Evolutionary conservation across 805 yeast genomes (phyloP).

Genomic region (Suhomyces sp.): DNA sequence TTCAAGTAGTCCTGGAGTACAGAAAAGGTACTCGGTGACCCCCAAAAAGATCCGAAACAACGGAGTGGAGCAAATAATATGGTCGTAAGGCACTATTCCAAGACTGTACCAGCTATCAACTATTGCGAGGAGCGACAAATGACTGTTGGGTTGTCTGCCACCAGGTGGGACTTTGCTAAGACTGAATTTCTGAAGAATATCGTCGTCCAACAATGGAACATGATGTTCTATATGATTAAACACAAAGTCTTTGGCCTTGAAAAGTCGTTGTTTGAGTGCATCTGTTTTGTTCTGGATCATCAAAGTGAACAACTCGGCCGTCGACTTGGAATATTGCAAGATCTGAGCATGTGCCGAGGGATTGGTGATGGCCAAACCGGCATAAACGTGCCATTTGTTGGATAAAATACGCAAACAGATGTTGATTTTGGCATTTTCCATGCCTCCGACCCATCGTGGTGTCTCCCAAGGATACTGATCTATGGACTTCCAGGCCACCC

Average conservation of each 20-base stretch:
- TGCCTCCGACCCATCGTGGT: conserved; percentile 85
- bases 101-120: conserved; percentile 91
- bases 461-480: conserved; percentile 91
- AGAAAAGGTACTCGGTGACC: conserved; percentile 86
- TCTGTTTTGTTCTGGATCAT: conserved; percentile 69
- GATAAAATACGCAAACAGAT: conserved; percentile 87
- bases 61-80: conserved; percentile 95
- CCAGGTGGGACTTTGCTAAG: conserved; percentile 69
- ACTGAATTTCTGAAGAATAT: conserved; percentile 73
- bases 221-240: conserved; percentile 62
- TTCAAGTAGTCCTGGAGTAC: conserved; percentile 80
- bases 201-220: conserved; percentile 71
- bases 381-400: conserved; percentile 97
- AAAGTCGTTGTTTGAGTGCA: conserved; percentile 56
- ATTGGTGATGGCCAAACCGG: conserved; percentile 93
- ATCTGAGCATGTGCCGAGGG: conserved; percentile 93
- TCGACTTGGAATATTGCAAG: conserved; percentile 81
- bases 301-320: conserved; percentile 76
- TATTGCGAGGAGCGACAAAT: conserved; percentile 80
- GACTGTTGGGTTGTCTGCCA: conserved; percentile 77
- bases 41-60: conserved; percentile 87
- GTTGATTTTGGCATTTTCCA: conserved; percentile 94
- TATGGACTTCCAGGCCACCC: conserved; percentile 85
- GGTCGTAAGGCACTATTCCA: conserved; percentile 90
- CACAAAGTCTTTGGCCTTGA: conserved; percentile 68